Percentiles rank a stretch among this genome's conserved stretches.
These are phyloP conservation scores for Schizosaccharomyces octosporus DNA, from an alignment of 805 yeast species.

Conservation along the genomic window DNA sequence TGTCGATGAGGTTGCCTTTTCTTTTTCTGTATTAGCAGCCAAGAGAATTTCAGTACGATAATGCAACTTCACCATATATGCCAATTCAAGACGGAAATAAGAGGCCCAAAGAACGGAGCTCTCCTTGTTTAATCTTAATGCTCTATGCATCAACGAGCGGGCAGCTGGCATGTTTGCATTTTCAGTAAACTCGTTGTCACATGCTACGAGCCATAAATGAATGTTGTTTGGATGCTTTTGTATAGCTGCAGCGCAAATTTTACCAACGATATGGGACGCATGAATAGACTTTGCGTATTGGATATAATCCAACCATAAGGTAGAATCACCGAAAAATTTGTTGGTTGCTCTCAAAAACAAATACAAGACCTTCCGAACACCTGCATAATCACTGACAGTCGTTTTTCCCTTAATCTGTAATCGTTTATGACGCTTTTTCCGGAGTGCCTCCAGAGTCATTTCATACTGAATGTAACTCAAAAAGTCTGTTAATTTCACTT, in stretches of 20 bases:
- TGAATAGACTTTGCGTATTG: conserved; percentile 21
- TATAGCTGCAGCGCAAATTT: conserved; percentile 37
- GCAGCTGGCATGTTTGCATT: conserved; percentile 79
- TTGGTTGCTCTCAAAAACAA: conserved; percentile 63
- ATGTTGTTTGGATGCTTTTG: conserved; percentile 78
- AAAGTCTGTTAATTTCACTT: conserved; percentile 54
- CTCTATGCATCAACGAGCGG: conserved; percentile 62
- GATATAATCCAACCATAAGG: conserved; percentile 57
- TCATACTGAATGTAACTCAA: conserved; percentile 62
- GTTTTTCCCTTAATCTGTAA: neutral
- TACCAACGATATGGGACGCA: conserved; percentile 15
- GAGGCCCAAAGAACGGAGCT: conserved; percentile 52
- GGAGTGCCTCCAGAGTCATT: conserved; percentile 46
- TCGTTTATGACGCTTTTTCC: conserved; percentile 29
- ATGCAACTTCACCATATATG: conserved; percentile 59
- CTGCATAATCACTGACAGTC: conserved; percentile 68
- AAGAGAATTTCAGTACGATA: conserved; percentile 54
- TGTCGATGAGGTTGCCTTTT: conserved; percentile 11
- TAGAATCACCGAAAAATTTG: conserved; percentile 53
- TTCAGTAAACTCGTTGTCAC: conserved; percentile 73
- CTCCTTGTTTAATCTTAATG: conserved; percentile 59
- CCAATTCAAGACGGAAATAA: conserved; percentile 69
- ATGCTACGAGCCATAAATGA: conserved; percentile 83
- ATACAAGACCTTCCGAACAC: conserved; percentile 53
- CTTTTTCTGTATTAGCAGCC: conserved; percentile 7